A percentile compares a stretch with the other conserved stretches of the same genome.
These are phyloP conservation scores for Microcos paniculata DNA, from an alignment of 345 rosid genomes.

Conservation along the genomic window DNA sequence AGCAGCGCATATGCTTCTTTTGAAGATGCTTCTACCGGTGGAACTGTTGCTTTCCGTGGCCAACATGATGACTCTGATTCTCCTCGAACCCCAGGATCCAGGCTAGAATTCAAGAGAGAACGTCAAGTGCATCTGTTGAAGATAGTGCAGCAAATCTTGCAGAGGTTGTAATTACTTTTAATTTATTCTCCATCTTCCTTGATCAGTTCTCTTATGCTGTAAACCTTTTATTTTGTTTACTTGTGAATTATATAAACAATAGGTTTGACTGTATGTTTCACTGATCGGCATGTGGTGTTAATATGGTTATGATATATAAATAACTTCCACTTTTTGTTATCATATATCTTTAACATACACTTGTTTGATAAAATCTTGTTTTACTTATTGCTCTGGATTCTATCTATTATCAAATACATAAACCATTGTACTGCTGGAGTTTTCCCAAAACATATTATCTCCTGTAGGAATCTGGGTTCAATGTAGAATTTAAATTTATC, in stretches of 20 bases:
- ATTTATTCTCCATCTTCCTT: not conserved
- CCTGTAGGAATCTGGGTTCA: not conserved
- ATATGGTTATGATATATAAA: not conserved
- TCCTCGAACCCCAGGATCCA: constrained; percentile 88
- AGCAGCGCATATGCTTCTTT: constrained; percentile 56
- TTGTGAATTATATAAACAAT: not conserved
- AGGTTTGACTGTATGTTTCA: not conserved
- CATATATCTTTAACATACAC: not conserved
- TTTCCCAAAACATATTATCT: not conserved
- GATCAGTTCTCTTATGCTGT: not conserved
- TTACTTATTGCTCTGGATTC: not conserved
- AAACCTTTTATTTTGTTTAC: not conserved
- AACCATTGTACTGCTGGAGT: not conserved
- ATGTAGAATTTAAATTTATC: not conserved
- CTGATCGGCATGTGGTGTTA: not conserved
- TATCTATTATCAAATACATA: not conserved
- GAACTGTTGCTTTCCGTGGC: constrained; percentile 85
- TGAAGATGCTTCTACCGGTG: constrained; percentile 93
- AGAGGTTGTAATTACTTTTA: constrained; percentile 47
- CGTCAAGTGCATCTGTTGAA: constrained; percentile 78
- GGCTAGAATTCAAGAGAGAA: constrained; percentile 79
- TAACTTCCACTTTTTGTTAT: not conserved
- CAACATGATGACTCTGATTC: constrained; percentile 84
- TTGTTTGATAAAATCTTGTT: not conserved
- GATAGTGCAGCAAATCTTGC: constrained; percentile 94